Evolutionary conservation across 2,329 filamentous ascomycete genomes (phyloP).

Genomic region (Lecanosticta acicola): DNA sequence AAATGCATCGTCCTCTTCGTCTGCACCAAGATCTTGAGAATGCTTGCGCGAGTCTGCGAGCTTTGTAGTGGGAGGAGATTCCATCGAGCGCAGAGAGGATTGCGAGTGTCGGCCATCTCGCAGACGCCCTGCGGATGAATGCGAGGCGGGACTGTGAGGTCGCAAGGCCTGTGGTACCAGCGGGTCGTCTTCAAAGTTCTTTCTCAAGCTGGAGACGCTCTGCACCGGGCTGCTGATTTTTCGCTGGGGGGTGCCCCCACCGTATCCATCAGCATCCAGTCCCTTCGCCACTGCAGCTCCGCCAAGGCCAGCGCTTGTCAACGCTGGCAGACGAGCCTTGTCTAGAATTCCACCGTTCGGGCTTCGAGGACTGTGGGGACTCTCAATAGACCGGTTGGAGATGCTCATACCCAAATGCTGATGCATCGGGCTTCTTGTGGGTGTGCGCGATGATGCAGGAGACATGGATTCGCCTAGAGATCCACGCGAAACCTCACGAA

Average conservation of each 20-base stretch:
- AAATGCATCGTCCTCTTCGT: constrained; percentile 34
- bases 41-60: constrained; percentile 47
- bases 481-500: constrained; percentile 60
- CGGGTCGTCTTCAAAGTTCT: constrained; percentile 53
- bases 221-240: constrained; percentile 67
- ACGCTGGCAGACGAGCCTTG: constrained; percentile 33
- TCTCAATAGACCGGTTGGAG: constrained; percentile 48
- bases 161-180: constrained; percentile 31
- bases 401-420: constrained; percentile 62
- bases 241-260: constrained; percentile 16
- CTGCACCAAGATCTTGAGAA: constrained; percentile 46
- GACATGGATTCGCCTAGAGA: constrained; percentile 51
- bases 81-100: constrained; percentile 54
- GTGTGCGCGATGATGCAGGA: constrained; percentile 52
- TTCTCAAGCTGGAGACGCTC: constrained; percentile 67
- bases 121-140: constrained; percentile 59
- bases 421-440: constrained; percentile 57
- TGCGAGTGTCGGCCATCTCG: constrained; percentile 48
- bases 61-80: constrained; percentile 54
- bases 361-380: constrained; percentile 17
- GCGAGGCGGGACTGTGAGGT: constrained; percentile 30
- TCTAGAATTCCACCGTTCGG: constrained; percentile 36
- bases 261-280: constrained; percentile 31
- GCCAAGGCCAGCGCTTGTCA: constrained; percentile 38
- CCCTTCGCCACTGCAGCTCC: constrained; percentile 48